Base-by-base conservation (phyloP, 2,329 filamentous ascomycete species). In the Beauveria caledonica region DNA sequence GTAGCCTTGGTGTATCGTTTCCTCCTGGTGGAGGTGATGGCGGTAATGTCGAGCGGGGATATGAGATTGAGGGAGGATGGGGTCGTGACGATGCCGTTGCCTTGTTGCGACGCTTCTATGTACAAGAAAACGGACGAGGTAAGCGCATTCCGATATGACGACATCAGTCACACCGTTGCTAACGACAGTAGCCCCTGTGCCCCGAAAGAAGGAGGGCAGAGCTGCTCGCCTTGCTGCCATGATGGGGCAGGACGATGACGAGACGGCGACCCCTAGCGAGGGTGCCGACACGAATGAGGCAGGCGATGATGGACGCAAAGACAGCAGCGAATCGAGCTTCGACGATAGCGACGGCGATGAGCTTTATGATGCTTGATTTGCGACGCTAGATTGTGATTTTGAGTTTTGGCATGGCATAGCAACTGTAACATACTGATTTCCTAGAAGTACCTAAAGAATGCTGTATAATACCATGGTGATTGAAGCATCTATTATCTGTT, bases 91-190 rank as follows among this genome's bases (percentile, higher is more conserved):
- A 97, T 70, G 93, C 94, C 5, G 95, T 99, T 62, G 92, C 93
- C 73, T 76, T 99, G 66, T 79, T 99, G 65, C 83, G 95, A 64
- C 86, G 93, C 62, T 99, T 99, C 74, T 99, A 99, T 72, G 90
- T 99, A 36, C 94, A 99, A 74, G 92, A 99, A 74, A 99, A 99
- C 74, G 91, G 90, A 64, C 89, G 94, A 80, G 90, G 89, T 90
- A 76, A 67, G 78, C 69, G 29, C 40, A 48, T 48, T 10, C 3
- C 46, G 17, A 2, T 2, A 2, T 5, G 45, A 51, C 45, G n/a
- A 21, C 10, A 29, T 21, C 10, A 36, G 11, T 13, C 33, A 36
- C 15, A 4, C 21, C 15, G 1, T 39, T 11, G 49, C 70, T 71
- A 60, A 67, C 57, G 3, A 21, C 10, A 36, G 13, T 58, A 79